A percentile compares a stretch with the other conserved stretches of the same genome.
These are phyloP conservation scores for Ceratocystis eucalypticola DNA, from an alignment of 2,329 filamentous ascomycete species.

Conservation along the genomic window DNA sequence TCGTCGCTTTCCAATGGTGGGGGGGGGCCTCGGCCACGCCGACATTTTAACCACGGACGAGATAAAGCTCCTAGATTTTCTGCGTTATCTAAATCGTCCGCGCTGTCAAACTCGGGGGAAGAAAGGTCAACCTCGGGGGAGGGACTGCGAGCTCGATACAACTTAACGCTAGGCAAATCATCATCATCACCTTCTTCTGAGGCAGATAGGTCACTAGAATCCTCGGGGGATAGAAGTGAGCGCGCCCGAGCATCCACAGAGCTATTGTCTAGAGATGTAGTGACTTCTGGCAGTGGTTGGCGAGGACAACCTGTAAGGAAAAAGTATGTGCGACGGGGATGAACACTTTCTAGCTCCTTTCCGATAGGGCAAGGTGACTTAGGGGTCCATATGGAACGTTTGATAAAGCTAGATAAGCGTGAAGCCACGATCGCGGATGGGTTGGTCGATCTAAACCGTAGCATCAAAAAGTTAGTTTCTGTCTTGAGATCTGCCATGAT, in stretches of 20 bases:
- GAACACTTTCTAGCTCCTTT: slow-evolving; percentile 83
- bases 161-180: slow-evolving; percentile 23
- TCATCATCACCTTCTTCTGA: slow-evolving; percentile 26
- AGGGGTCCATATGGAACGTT: slow-evolving; percentile 69
- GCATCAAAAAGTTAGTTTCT: slow-evolving; percentile 13
- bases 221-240: slow-evolving; percentile 68
- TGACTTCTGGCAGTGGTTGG: slow-evolving; percentile 56
- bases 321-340: slow-evolving; percentile 91
- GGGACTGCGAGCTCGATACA: slow-evolving; percentile 62
- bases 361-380: slow-evolving; percentile 72
- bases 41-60: slow-evolving; percentile 24
- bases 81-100: slow-evolving; percentile 46
- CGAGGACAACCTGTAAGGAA: slow-evolving; percentile 81
- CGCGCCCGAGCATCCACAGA: slow-evolving; percentile 12
- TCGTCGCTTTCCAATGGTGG: slow-evolving; percentile 89
- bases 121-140: slow-evolving; percentile 91
- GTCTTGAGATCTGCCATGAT: background rate
- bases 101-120: slow-evolving; percentile 61
- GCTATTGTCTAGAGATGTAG: background rate
- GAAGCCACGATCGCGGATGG: slow-evolving; percentile 92
- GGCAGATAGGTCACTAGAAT: slow-evolving; percentile 55
- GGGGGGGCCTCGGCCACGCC: slow-evolving; percentile 52
- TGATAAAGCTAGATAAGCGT: slow-evolving; percentile 75
- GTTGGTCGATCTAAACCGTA: slow-evolving; percentile 65
- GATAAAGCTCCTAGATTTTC: slow-evolving; percentile 37